A percentile compares a stretch with the other conserved stretches of the same genome.
phyloP scores from a whole-genome alignment of 805 yeast genomes.

The Metschnikowia hibisci region DNA sequence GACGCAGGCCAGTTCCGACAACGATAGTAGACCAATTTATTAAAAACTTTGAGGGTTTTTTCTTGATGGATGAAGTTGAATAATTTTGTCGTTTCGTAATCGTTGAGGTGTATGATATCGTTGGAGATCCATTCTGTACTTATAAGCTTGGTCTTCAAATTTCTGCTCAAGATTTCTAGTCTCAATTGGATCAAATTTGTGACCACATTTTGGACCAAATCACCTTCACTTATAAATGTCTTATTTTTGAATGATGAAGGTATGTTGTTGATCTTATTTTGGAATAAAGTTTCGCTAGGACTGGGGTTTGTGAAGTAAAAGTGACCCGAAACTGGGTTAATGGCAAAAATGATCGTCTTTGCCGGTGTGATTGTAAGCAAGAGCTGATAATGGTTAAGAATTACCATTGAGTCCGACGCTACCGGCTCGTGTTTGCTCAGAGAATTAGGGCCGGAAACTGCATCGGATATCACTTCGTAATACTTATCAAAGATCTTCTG shows the following conservation, averaged over 20 bases:
- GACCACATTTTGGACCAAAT: slow-evolving; percentile 30
- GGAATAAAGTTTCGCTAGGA: slow-evolving; percentile 30
- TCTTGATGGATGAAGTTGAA: slow-evolving; percentile 28
- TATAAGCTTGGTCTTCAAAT: slow-evolving; percentile 51
- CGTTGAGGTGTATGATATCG: slow-evolving; percentile 47
- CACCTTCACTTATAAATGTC: slow-evolving; percentile 27
- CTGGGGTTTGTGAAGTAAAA: slow-evolving; percentile 40
- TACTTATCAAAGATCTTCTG: slow-evolving; percentile 20
- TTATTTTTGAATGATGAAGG: slow-evolving; percentile 15
- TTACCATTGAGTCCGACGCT: slow-evolving; percentile 13
- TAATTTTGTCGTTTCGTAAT: slow-evolving; percentile 44
- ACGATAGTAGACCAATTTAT: slow-evolving; percentile 38
- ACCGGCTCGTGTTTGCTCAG: slow-evolving; percentile 5
- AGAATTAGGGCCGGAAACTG: background rate
- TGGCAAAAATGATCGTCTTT: slow-evolving; percentile 34
- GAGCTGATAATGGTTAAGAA: slow-evolving; percentile 33
- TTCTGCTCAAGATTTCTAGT: slow-evolving; percentile 46
- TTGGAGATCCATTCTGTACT: slow-evolving; percentile 70
- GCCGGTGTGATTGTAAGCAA: slow-evolving; percentile 29
- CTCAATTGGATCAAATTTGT: slow-evolving; percentile 43
- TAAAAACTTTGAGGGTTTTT: slow-evolving; percentile 14
- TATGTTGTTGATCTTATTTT: slow-evolving; percentile 30
- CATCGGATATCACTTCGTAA: slow-evolving; percentile 9
- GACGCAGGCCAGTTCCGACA: slow-evolving; percentile 53
- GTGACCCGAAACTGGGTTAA: slow-evolving; percentile 38